A percentile compares a stretch with the other conserved stretches of the same genome.
Conservation (phyloP, 768 basidiomycete genomes). For the Paxillus ammoniavirescens region DNA sequence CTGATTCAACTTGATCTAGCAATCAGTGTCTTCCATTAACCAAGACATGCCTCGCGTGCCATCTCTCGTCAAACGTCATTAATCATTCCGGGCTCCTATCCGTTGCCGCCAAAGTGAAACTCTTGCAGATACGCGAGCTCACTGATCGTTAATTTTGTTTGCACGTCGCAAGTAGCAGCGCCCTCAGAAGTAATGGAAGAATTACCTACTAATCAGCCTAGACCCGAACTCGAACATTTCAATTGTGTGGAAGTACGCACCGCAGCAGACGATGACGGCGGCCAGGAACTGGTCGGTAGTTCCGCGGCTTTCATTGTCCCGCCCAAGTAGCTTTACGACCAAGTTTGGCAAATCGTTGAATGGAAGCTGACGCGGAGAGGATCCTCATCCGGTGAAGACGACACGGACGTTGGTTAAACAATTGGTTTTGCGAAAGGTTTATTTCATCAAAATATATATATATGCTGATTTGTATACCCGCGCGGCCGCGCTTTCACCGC, state of each 20-base stretch:
- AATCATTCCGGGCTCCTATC: too few species aligned
- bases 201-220: background rate
- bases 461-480: background rate
- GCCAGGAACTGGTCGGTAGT: background rate
- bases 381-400: constrained; percentile 9
- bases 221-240: background rate
- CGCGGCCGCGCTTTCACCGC: background rate
- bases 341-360: background rate
- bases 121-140: background rate
- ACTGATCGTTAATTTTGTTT: background rate
- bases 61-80: background rate
- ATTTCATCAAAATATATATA: too few species aligned
- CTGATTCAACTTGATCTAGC: background rate
- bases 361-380: constrained; percentile 13
- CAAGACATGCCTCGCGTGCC: background rate
- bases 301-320: background rate
- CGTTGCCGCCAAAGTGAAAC: background rate
- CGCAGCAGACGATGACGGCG: background rate
- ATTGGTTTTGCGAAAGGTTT: too few species aligned
- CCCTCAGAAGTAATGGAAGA: background rate
- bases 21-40: background rate
- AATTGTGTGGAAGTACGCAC: background rate
- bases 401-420: background rate
- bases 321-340: background rate
- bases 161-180: background rate